Base-by-base conservation (phyloP, 805 yeast genomes). In the Candida verbasci region DNA sequence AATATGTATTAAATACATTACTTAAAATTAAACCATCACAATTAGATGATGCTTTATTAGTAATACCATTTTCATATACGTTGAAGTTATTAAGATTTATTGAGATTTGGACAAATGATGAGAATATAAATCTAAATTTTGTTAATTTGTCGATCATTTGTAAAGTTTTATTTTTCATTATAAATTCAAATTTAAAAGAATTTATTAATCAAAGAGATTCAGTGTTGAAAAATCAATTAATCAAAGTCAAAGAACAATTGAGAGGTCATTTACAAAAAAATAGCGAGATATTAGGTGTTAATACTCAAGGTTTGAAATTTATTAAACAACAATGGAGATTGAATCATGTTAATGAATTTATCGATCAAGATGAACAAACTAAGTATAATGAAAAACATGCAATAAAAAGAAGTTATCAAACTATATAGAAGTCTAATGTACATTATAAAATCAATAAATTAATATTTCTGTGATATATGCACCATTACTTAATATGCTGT, bases 1-100 rank as follows among this genome's bases (percentile, higher is more conserved):
- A 79, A 42, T 83, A 91, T 51, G 89, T 93, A 16, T 68, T 91
- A 62, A 81, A 80, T 31, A 80, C 81, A 0, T 56, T 91, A 11
- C 53, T 66, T 24, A 79, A 78, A 50, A 86, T 93, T 55, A 82
- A 74, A 49, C 77, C 95, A 0, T 74, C 94, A 0, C 96, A 91
- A 50, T 63, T 93, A 24, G 96, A 91, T 50, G 99, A 93, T 60
- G 95, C 97, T 1, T 70, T 93, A 38, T 62, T 93, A 31, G 95
- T 93, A 1, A 68, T 93, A 37, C 96, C 98, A 22, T 89, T 91
- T 52, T 86, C 95, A 9, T 83, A 81, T 58, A 81, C 89, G 2
- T 55, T 80, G 38, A 76, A 76, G 46, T 69, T 93, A 34, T 70
- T 93, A 44, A 71, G 70, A 47, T 84, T 88, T 48, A 76, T 93